These are phyloP conservation scores for Candida gigantensis DNA, from an alignment of 1,139 yeast genomes.

Conservation along the genomic window DNA sequence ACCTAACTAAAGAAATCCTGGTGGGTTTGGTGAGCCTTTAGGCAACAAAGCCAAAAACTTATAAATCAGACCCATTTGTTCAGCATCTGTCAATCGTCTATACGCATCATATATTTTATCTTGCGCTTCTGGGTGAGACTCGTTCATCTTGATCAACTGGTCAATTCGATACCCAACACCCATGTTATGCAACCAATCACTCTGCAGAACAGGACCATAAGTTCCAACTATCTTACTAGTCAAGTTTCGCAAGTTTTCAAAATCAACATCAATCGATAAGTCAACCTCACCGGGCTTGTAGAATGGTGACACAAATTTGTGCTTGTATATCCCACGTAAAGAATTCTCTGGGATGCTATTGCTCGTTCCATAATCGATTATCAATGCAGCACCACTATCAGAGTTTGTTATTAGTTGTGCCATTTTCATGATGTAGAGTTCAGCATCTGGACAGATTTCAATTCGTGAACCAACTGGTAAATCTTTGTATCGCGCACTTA, in stretches of 20 bases:
- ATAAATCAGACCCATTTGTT: constrained; percentile 76
- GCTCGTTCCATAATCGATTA: constrained; percentile 77
- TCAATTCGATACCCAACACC: constrained; percentile 77
- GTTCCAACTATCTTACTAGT: constrained; percentile 19
- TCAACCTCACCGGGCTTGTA: constrained; percentile 77
- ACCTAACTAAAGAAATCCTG: constrained; percentile 36
- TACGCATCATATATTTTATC: constrained; percentile 59
- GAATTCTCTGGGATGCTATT: constrained; percentile 57
- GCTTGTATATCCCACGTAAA: constrained; percentile 72
- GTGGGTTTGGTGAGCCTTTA: constrained; percentile 34
- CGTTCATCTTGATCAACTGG: constrained; percentile 42
- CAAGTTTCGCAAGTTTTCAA: constrained; percentile 47
- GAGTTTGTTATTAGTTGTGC: constrained; percentile 40
- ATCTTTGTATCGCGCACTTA: constrained; percentile 52
- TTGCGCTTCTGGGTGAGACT: constrained; percentile 32
- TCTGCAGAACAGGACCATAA: constrained; percentile 72
- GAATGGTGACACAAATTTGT: constrained; percentile 78
- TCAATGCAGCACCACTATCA: constrained; percentile 62
- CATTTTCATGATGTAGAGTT: constrained; percentile 50
- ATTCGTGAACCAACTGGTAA: constrained; percentile 60
- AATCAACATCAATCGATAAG: constrained; percentile 83
- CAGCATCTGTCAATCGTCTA: constrained; percentile 61
- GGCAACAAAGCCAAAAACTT: constrained; percentile 71
- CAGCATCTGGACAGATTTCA: constrained; percentile 78
- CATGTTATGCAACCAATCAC: constrained; percentile 75